Evolutionary conservation across 169 alveolate genomes (phyloP).

Genomic region (Sarcocystis neurona): DNA sequence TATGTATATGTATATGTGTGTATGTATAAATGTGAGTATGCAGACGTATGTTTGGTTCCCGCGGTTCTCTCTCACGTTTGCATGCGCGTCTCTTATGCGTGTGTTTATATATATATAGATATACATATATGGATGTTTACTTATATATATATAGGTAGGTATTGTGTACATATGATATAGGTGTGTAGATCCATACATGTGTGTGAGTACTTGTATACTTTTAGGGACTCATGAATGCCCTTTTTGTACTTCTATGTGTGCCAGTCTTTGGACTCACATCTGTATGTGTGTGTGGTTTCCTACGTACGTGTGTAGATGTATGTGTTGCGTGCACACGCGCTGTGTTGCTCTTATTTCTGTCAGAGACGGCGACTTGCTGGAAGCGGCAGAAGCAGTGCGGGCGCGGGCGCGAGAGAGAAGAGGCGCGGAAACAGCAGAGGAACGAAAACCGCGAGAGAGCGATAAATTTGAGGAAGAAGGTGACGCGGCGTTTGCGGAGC

Average conservation of each 20-base stretch:
- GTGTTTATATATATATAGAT: too few relatives aligned
- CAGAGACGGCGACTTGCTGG: background rate
- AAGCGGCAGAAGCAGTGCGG: background rate
- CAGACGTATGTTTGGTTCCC: background rate
- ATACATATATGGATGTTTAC: too few relatives aligned
- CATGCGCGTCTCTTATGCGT: too few relatives aligned
- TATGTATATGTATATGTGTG: background rate
- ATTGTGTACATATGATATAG: background rate
- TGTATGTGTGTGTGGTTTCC: background rate
- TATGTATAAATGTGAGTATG: background rate
- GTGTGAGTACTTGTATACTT: too few relatives aligned
- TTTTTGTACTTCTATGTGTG: background rate
- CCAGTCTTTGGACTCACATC: background rate
- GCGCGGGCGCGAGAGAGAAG: background rate
- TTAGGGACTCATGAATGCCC: background rate
- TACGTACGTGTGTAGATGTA: background rate
- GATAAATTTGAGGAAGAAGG: slow-evolving; percentile 41
- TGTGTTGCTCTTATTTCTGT: background rate
- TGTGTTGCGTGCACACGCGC: background rate
- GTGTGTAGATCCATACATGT: background rate
- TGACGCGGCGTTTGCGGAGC: slow-evolving; percentile 42
- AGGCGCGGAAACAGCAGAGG: background rate
- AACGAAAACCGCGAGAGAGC: background rate
- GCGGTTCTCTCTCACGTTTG: background rate
- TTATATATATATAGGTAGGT: background rate